phyloP scores from a whole-genome alignment of 768 basidiomycete genomes.

The Russula foetens region DNA sequence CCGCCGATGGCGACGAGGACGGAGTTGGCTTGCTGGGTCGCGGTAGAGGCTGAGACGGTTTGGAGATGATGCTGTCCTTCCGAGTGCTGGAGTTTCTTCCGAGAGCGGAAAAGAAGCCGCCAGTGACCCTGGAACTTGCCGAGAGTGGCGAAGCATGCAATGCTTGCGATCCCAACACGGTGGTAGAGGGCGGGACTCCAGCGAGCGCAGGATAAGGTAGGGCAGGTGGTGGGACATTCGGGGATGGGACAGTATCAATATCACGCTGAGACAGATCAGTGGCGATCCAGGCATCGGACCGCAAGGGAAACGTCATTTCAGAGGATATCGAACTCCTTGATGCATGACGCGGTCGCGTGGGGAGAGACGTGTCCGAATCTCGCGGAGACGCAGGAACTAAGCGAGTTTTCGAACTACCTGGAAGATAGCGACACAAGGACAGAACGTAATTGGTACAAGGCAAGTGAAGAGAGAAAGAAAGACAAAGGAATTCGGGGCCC shows the following conservation, averaged over 20 bases:
- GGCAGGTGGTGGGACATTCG: conserved; percentile 44
- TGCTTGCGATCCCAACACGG: neutral
- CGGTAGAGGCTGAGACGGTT: neutral
- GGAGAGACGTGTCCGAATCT: neutral
- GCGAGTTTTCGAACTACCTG: conserved; percentile 15
- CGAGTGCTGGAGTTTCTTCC: conserved; percentile 23
- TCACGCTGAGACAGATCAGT: conserved; percentile 50
- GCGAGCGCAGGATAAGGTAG: conserved; percentile 75
- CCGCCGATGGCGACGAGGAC: neutral
- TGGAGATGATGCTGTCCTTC: neutral
- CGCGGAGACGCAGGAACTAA: neutral
- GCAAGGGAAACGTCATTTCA: conserved; percentile 70
- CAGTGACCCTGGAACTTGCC: neutral
- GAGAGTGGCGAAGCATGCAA: neutral
- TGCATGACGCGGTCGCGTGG: conserved; percentile 51
- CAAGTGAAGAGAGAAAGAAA: neutral
- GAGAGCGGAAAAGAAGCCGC: conserved; percentile 8
- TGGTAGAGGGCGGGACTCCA: conserved; percentile 20
- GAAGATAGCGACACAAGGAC: neutral
- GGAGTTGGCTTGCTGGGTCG: conserved; percentile 28
- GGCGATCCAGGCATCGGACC: conserved; percentile 69
- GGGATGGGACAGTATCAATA: conserved; percentile 40
- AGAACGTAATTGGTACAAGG: neutral
- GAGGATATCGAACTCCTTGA: conserved; percentile 68
- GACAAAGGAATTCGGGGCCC: conserved; percentile 19